These are phyloP conservation scores for Saturnispora sanitii DNA, from an alignment of 805 yeast species.

Conservation along the genomic window DNA sequence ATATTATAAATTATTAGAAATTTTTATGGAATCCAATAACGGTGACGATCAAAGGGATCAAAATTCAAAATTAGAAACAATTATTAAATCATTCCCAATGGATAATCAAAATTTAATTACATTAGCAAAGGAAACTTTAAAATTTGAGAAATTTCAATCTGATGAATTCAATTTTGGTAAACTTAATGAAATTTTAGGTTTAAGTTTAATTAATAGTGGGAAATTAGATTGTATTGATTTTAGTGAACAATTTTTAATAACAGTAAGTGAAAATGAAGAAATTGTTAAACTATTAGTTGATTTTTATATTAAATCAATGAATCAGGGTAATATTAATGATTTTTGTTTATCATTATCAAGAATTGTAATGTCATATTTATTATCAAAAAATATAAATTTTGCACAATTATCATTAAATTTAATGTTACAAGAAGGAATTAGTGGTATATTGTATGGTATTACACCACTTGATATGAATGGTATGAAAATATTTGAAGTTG, in stretches of 20 bases:
- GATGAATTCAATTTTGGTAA: constrained; percentile 63
- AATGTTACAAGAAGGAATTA: constrained; percentile 28
- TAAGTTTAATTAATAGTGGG: constrained; percentile 39
- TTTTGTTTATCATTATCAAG: constrained; percentile 31
- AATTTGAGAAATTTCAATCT: constrained; percentile 52
- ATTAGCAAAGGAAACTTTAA: constrained; percentile 53
- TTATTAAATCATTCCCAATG: constrained; percentile 35
- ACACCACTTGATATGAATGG: constrained; percentile 16
- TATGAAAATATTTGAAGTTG: constrained; percentile 27
- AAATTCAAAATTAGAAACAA: constrained; percentile 31
- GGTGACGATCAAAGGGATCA: constrained; percentile 17
- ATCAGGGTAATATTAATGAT: constrained; percentile 27
- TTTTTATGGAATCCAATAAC: constrained; percentile 43
- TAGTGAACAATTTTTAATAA: constrained; percentile 23
- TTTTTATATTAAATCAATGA: constrained; percentile 28
- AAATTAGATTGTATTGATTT: constrained; percentile 17
- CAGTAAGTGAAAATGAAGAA: constrained; percentile 16
- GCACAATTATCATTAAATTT: constrained; percentile 35
- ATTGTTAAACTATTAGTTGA: constrained; percentile 21
- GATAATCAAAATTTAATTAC: constrained; percentile 55
- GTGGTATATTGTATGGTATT: constrained; percentile 4
- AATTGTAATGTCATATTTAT: constrained; percentile 65
- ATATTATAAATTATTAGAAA: constrained; percentile 59
- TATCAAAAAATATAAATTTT: constrained; percentile 54
- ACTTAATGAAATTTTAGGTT: constrained; percentile 66